phyloP scores from a whole-genome alignment of 164 flowering plant genomes.

The Aristolochia contorta region DNA sequence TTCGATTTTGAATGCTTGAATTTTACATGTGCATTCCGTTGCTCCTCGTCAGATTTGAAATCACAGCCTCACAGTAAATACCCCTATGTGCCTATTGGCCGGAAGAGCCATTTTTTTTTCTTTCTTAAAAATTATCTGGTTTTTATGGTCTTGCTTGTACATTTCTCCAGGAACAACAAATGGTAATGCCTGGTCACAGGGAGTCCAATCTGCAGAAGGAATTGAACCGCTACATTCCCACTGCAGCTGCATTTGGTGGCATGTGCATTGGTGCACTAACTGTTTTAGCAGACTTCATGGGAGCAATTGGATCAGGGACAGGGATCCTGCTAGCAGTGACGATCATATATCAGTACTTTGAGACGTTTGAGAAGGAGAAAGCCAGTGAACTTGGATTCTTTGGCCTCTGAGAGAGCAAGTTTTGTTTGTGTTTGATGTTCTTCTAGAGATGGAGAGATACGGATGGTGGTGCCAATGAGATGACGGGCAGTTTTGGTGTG shows the following conservation, averaged over 20 bases:
- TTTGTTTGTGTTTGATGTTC: neutral
- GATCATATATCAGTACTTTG: slow-evolving; percentile 4
- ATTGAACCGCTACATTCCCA: slow-evolving; percentile 5
- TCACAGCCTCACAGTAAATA: too few species aligned
- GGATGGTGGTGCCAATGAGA: neutral
- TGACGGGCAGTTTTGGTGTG: neutral
- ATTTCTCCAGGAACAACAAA: slow-evolving; percentile 1
- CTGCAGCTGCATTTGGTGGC: slow-evolving; percentile 4
- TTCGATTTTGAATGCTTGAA: too few species aligned
- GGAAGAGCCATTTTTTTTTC: too few species aligned
- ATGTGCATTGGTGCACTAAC: slow-evolving; percentile 3
- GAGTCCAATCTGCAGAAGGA: slow-evolving; percentile 5
- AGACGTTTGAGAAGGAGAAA: slow-evolving; percentile 6
- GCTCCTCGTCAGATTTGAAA: too few species aligned
- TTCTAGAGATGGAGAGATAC: neutral
- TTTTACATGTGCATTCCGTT: too few species aligned
- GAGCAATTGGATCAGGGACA: slow-evolving; percentile 5
- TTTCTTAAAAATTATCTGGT: too few species aligned
- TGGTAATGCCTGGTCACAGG: slow-evolving; percentile 4
- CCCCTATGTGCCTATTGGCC: too few species aligned
- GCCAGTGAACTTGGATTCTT: slow-evolving; percentile 2
- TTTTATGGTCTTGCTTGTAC: too few species aligned
- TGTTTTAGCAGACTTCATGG: slow-evolving; percentile 4
- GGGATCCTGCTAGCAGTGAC: slow-evolving; percentile 5
- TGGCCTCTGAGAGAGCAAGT: neutral